phyloP scores from a whole-genome alignment of 177 flowering plant genomes.

The Tripterygium wilfordii region DNA sequence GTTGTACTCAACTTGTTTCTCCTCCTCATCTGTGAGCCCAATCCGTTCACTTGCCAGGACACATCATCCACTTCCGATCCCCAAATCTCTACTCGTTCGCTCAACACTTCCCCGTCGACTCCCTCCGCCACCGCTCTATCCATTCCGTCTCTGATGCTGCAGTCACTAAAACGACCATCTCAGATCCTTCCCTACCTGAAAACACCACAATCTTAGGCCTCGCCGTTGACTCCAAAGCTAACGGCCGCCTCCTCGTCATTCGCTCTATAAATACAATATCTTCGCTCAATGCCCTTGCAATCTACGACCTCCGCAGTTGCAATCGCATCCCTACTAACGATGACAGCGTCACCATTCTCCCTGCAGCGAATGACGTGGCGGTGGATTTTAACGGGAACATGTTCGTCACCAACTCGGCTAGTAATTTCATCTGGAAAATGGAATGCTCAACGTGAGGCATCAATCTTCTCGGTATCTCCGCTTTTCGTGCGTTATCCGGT shows the following conservation, averaged over 20 bases:
- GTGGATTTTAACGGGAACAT: constrained; percentile 69
- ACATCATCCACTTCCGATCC: constrained; percentile 55
- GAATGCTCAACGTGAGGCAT: constrained; percentile 35
- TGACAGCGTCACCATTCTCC: constrained; percentile 6
- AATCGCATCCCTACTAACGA: constrained; percentile 21
- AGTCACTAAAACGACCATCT: constrained; percentile 40
- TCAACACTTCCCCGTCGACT: constrained; percentile 68
- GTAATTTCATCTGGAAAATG: constrained; percentile 74
- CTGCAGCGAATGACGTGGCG: constrained; percentile 58
- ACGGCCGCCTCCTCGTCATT: constrained; percentile 69
- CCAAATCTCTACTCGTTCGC: constrained; percentile 54
- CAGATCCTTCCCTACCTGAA: constrained; percentile 54
- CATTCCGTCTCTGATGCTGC: constrained; percentile 72
- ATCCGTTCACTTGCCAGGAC: constrained; percentile 17
- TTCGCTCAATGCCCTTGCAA: constrained; percentile 52
- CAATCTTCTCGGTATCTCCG: constrained; percentile 53
- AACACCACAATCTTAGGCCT: constrained; percentile 50
- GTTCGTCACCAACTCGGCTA: constrained; percentile 67
- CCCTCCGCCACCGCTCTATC: constrained; percentile 40
- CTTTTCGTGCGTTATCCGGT: constrained; percentile 31
- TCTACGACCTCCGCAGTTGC: constrained; percentile 61
- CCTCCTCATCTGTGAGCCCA: constrained; percentile 3
- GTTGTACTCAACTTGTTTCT: too few relatives aligned
- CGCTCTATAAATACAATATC: constrained; percentile 38
- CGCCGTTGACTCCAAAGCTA: constrained; percentile 43